These are phyloP conservation scores for Pyricularia sp. DNA, from an alignment of 2,329 filamentous ascomycete species.

Conservation along the genomic window DNA sequence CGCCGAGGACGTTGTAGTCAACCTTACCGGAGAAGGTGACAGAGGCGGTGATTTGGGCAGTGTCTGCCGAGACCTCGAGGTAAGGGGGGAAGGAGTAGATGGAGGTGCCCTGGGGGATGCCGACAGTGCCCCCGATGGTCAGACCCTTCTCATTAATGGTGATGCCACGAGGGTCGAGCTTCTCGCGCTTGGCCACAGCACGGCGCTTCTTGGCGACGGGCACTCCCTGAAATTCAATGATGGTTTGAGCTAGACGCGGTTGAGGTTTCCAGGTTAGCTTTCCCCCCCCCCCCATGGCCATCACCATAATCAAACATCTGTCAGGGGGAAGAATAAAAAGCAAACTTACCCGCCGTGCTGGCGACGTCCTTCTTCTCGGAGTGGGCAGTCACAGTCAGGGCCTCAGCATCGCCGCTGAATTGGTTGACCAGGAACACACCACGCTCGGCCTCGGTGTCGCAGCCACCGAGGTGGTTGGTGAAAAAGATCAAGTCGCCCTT, in stretches of 20 bases:
- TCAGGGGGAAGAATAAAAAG: not conserved
- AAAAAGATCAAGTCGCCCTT: conserved; percentile 23
- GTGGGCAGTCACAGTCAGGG: conserved; percentile 19
- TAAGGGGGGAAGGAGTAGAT: conserved; percentile 16
- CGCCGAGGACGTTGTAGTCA: conserved; percentile 27
- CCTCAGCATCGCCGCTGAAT: conserved; percentile 17
- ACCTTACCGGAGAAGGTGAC: conserved; percentile 32
- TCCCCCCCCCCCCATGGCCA: no score
- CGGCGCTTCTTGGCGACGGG: conserved; percentile 3
- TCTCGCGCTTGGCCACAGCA: not conserved
- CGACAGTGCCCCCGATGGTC: conserved; percentile 22
- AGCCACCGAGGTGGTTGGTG: conserved; percentile 31
- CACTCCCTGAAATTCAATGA: conserved; percentile 8
- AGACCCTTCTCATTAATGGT: conserved; percentile 15
- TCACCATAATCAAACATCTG: not conserved
- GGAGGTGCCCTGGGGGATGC: conserved; percentile 9
- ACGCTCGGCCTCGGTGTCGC: conserved; percentile 27
- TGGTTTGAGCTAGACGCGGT: conserved; percentile 1
- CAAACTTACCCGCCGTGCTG: conserved; percentile 23
- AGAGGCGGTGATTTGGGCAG: conserved; percentile 22
- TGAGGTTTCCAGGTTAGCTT: not conserved
- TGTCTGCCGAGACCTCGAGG: conserved; percentile 24
- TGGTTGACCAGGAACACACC: conserved; percentile 25
- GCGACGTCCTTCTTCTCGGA: conserved; percentile 20
- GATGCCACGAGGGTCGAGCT: not conserved